Evolutionary conservation across 2,329 filamentous ascomycete genomes (phyloP).

Genomic region (Acrocalymma vagum): DNA sequence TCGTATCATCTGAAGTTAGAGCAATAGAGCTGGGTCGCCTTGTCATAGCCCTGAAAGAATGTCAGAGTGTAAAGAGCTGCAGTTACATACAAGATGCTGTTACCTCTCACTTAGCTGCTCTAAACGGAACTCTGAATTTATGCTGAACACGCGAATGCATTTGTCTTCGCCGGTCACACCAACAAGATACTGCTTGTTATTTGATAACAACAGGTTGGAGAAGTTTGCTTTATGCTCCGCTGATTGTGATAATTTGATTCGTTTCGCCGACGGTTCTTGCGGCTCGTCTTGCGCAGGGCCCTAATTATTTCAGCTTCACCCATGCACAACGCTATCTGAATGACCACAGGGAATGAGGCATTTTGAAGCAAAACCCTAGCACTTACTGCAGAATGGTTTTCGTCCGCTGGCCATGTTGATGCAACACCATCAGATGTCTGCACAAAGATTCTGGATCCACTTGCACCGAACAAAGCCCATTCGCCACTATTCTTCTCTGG

Average conservation of each 20-base stretch:
- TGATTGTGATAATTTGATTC: conserved; percentile 48
- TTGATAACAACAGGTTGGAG: conserved; percentile 71
- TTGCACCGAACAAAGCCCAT: conserved; percentile 74
- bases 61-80: conserved; percentile 18
- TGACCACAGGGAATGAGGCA: neutral
- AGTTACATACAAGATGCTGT: conserved; percentile 5
- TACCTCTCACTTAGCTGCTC: conserved; percentile 77
- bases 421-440: conserved; percentile 39
- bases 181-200: conserved; percentile 73
- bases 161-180: conserved; percentile 93
- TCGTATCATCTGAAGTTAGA: conserved; percentile 73
- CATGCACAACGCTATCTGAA: neutral
- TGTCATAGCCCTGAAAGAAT: conserved; percentile 87
- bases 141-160: conserved; percentile 80
- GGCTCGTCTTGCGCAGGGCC: conserved; percentile 23
- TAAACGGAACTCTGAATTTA: conserved; percentile 69
- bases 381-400: conserved; percentile 33
- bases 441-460: conserved; percentile 73
- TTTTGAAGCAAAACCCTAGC: conserved; percentile 1
- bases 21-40: conserved; percentile 84
- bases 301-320: conserved; percentile 24
- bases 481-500: conserved; percentile 16
- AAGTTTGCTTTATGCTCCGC: conserved; percentile 65
- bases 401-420: conserved; percentile 37
- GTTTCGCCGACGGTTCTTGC: conserved; percentile 51